Base-by-base conservation (phyloP, 768 basidiomycete species). In the Mycena belliarum region DNA sequence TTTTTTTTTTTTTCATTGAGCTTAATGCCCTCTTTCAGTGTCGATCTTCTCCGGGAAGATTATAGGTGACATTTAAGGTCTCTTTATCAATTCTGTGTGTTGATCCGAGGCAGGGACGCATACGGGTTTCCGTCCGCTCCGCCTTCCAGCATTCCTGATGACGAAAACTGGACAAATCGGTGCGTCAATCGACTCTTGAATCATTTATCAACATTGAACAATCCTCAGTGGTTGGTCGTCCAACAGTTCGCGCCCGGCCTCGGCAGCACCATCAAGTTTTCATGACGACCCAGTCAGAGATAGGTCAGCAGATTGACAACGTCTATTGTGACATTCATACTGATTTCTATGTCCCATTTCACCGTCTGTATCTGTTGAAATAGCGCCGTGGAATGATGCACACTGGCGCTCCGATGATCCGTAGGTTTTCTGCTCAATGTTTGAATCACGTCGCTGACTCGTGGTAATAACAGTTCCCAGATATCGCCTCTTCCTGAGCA, bases 181-280 rank as follows among this genome's bases (percentile, higher is more conserved):
- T 54, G 52, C 35, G 52, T 53, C 10, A 18, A 44, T 46, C 3
- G 26, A 11, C 46, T 6, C 29, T 32, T 26, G 23, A 42, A 44
- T 20, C 16, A 20, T 38, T 38, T 12, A 33, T n/a, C 49, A 45
- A 21, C 26, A 45, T 26, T 46, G 15, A 16, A 43, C 21, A 33
- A 52, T 23, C 46, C n/a, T 14, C 52, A 53, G 52, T 14, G 35
- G 52, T 25, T 54, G 53, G 45, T 55, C 53, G 37, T 55, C 53
- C 7, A 41, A 28, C 26, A 32, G 25, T 40, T 55, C 53, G 41
- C 53, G 53, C 24, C 45, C 53, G 20, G 45, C 41, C 26, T 55
- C 53, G 45, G 53, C 45, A 21, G 53, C 53, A 6, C 53, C 45
- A 20, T 48, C 53, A 15, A 55, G 46, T 40, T 14, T 32, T 18